phyloP scores from a whole-genome alignment of 305 asterid genomes.

The Plantago coronopus region DNA sequence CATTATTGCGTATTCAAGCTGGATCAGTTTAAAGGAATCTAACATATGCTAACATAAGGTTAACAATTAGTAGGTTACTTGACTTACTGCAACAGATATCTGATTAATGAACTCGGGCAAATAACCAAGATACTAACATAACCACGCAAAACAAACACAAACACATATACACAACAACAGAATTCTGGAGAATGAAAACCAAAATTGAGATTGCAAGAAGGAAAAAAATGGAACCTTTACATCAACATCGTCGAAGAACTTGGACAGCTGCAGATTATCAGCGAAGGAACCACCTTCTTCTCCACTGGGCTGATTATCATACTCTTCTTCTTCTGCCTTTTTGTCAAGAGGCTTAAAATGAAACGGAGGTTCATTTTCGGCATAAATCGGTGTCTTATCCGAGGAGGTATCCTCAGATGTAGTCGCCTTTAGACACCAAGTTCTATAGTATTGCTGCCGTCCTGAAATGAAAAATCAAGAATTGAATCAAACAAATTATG shows the following conservation, averaged over 20 bases:
- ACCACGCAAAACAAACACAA: too few relatives aligned
- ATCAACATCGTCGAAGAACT: constrained; percentile 42
- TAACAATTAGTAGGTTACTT: too few relatives aligned
- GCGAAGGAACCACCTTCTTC: constrained; percentile 28
- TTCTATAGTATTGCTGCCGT: constrained; percentile 20
- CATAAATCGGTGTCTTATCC: constrained; percentile 17
- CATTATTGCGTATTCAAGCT: too few relatives aligned
- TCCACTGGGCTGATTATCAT: constrained; percentile 25
- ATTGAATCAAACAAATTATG: not conserved
- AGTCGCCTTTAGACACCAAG: constrained; percentile 29
- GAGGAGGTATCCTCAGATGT: constrained; percentile 30
- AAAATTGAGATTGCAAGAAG: not conserved
- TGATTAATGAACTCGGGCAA: too few relatives aligned
- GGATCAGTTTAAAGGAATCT: too few relatives aligned
- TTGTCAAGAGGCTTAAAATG: constrained; percentile 22
- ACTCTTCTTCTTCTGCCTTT: constrained; percentile 13
- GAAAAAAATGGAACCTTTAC: constrained; percentile 33
- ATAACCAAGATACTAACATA: too few relatives aligned
- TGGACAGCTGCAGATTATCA: constrained; percentile 24
- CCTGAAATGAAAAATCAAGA: constrained; percentile 31
- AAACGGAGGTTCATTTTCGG: constrained; percentile 24
- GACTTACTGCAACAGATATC: too few relatives aligned
- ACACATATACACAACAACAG: too few relatives aligned
- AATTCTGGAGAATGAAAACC: too few relatives aligned
- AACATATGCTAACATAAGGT: too few relatives aligned